Conservation (phyloP, 805 yeast species). For the Metschnikowia proteae region DNA sequence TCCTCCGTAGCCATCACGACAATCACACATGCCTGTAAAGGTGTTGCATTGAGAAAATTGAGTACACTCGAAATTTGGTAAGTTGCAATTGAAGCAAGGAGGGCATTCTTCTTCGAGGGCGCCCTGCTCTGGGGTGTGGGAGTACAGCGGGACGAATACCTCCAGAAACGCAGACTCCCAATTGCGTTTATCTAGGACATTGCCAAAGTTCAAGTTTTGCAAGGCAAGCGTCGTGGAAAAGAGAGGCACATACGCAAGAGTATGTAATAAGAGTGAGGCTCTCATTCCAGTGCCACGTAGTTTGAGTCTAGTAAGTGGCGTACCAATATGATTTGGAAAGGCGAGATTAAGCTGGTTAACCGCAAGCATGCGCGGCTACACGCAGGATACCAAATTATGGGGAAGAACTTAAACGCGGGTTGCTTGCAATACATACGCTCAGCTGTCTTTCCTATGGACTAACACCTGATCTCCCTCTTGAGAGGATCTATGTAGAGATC, state of each 20-base stretch:
- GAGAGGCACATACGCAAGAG: not conserved
- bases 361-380: conserved; percentile 6
- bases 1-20: conserved; percentile 91
- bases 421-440: not conserved
- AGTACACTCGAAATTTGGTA: conserved; percentile 84
- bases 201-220: not conserved
- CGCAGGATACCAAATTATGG: conserved; percentile 4
- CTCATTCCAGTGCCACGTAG: conserved; percentile 3
- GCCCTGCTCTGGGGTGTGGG: not conserved
- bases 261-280: not conserved
- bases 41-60: conserved; percentile 89
- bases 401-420: not conserved
- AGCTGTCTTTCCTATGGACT: not conserved
- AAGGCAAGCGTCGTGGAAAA: not conserved
- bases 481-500: conserved; percentile 60
- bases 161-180: conserved; percentile 4
- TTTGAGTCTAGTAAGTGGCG: not conserved
- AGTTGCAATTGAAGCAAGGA: conserved; percentile 92
- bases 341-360: not conserved
- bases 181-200: conserved; percentile 7
- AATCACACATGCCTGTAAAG: conserved; percentile 87
- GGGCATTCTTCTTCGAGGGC: conserved; percentile 47
- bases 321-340: not conserved
- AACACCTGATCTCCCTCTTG: conserved; percentile 38
- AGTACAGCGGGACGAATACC: conserved; percentile 4